Evolutionary conservation across 768 basidiomycete species (phyloP).

Genomic region (Mycena metata): DNA sequence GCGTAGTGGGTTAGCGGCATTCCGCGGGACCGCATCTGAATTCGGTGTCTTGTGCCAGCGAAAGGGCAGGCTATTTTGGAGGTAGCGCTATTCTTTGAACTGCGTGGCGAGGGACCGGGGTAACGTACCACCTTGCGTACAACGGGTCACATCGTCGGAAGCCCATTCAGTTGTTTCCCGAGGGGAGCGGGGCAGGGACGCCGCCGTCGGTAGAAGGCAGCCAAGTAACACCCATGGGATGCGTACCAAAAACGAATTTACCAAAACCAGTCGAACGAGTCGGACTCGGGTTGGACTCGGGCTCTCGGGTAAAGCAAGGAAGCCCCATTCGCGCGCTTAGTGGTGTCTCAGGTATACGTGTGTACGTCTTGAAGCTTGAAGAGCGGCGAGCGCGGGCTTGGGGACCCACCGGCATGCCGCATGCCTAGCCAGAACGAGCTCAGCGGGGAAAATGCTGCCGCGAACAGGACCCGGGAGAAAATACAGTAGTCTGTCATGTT

Average conservation of each 20-base stretch:
- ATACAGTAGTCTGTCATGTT: not conserved
- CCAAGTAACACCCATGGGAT: too few relatives aligned
- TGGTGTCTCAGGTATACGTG: not conserved
- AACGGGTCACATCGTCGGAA: not conserved
- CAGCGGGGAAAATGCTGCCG: slow-evolving; percentile 7
- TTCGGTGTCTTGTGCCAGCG: not conserved
- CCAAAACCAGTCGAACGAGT: not conserved
- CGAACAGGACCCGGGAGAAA: slow-evolving; percentile 4
- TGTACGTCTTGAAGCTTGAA: not conserved
- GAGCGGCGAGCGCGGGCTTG: not conserved
- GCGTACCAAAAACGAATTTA: not conserved
- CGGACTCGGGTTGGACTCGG: slow-evolving; percentile 1
- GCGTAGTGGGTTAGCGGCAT: not conserved
- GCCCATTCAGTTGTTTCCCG: not conserved
- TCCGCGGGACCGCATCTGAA: not conserved
- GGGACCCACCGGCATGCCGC: not conserved
- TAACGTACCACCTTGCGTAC: not conserved
- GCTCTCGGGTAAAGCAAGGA: not conserved
- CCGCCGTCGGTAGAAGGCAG: not conserved
- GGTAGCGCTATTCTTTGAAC: not conserved
- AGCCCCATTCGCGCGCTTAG: not conserved
- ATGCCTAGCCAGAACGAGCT: too few relatives aligned
- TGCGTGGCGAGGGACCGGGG: not conserved
- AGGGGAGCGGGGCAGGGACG: not conserved
- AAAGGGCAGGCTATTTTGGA: slow-evolving; percentile 3